These are phyloP conservation scores for Bondarzewia mesenterica DNA, from an alignment of 1,284 basidiomycete genomes.

Conservation along the genomic window DNA sequence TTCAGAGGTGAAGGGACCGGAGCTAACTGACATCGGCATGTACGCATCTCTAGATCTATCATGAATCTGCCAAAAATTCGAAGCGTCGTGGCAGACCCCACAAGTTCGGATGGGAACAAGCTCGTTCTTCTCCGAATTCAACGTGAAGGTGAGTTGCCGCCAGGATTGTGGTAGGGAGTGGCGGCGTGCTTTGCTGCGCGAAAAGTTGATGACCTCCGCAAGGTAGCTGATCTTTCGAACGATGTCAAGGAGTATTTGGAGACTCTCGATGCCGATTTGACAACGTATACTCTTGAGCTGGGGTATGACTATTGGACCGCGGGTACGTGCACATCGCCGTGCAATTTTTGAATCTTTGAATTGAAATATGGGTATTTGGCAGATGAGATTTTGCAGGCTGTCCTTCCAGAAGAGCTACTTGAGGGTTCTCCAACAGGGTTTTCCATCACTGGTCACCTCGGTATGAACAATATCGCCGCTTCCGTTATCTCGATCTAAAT, in stretches of 20 bases:
- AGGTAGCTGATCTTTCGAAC: conserved; percentile 59
- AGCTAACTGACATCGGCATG: no score
- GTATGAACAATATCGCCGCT: conserved; percentile 30
- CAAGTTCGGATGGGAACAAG: conserved; percentile 41
- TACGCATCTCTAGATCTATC: conserved; percentile 43
- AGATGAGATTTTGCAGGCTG: conserved; percentile 80
- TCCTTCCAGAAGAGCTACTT: conserved; percentile 70
- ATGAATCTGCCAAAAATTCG: conserved; percentile 64
- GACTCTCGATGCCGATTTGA: conserved; percentile 44
- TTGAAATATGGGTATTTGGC: neutral
- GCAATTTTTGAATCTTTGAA: neutral
- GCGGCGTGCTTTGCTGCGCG: conserved; percentile 4
- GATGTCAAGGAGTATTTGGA: conserved; percentile 49
- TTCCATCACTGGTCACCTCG: conserved; percentile 87
- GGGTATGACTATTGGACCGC: conserved; percentile 83
- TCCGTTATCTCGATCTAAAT: neutral
- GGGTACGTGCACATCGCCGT: conserved; percentile 35
- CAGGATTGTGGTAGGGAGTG: conserved; percentile 1
- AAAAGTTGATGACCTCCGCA: conserved; percentile 21
- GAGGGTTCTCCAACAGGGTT: conserved; percentile 84
- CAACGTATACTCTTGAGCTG: conserved; percentile 53
- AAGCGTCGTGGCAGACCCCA: conserved; percentile 46
- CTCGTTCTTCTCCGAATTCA: conserved; percentile 56
- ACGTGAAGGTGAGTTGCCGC: conserved; percentile 48
- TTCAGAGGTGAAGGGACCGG: no score